Evolutionary conservation across 495 filamentous ascomycete species (phyloP).

Genomic region (Xylaria flabelliformis): DNA sequence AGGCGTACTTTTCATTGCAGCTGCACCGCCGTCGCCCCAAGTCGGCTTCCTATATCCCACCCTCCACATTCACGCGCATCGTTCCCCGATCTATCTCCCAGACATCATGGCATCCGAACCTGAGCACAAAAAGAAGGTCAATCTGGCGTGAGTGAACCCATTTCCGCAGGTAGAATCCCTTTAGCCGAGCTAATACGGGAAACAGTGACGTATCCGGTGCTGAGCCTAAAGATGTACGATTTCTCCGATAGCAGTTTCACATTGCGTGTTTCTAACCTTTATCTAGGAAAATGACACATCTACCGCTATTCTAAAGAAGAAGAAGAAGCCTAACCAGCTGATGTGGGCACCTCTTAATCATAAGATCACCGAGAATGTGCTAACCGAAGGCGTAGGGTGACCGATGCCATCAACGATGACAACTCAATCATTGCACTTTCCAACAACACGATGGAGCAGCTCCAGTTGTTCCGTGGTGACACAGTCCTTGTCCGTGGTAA

Average conservation of each 20-base stretch:
- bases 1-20: constrained; percentile 5
- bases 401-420: constrained; percentile 97
- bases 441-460: constrained; percentile 98
- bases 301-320: constrained; percentile 99
- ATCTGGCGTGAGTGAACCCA: constrained; percentile 74
- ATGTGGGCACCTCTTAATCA: constrained; percentile 65
- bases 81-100: constrained; percentile 26
- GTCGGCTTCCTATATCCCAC: background rate
- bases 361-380: constrained; percentile 34
- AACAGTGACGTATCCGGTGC: constrained; percentile 86
- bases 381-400: constrained; percentile 67
- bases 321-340: constrained; percentile 99
- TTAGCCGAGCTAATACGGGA: constrained; percentile 40
- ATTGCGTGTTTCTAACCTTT: constrained; percentile 20
- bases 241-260: constrained; percentile 25
- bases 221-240: constrained; percentile 80
- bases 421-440: constrained; percentile 99
- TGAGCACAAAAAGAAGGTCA: constrained; percentile 92
- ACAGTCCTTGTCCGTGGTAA: constrained; percentile 98
- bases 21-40: constrained; percentile 2
- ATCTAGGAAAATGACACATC: constrained; percentile 84
- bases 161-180: background rate
- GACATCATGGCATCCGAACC: constrained; percentile 57
- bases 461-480: constrained; percentile 97
- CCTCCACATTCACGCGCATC: constrained; percentile 1